These are phyloP conservation scores for Boeremia lycopersici DNA, from an alignment of 2,329 filamentous ascomycete genomes.

Conservation along the genomic window DNA sequence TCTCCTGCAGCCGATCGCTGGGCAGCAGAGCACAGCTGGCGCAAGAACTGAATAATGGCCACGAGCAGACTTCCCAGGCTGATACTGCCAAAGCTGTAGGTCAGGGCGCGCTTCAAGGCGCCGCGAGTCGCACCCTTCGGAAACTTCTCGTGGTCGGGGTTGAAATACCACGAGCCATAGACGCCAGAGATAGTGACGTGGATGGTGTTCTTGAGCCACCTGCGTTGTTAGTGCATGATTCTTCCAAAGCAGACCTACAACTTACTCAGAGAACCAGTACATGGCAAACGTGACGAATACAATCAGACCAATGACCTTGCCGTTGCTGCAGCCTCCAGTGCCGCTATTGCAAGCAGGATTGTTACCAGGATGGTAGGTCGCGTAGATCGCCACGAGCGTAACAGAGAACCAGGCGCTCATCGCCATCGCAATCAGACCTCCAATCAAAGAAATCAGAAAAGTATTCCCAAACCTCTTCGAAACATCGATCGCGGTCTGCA, in stretches of 20 bases:
- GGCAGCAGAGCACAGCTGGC: constrained; percentile 82
- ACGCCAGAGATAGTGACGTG: constrained; percentile 87
- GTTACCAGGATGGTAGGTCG: constrained; percentile 74
- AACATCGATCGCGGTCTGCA: constrained; percentile 83
- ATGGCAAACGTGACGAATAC: constrained; percentile 89
- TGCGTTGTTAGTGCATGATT: constrained; percentile 38
- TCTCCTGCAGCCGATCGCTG: constrained; percentile 67
- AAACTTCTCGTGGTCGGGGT: constrained; percentile 52
- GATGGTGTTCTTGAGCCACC: constrained; percentile 88
- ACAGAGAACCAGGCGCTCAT: constrained; percentile 86
- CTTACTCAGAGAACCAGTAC: constrained; percentile 85
- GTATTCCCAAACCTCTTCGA: constrained; percentile 84
- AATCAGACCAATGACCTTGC: constrained; percentile 81
- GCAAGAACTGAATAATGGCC: constrained; percentile 83
- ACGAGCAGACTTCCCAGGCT: constrained; percentile 84
- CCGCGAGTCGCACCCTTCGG: constrained; percentile 81
- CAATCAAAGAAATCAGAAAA: constrained; percentile 82
- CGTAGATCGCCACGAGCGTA: constrained; percentile 85
- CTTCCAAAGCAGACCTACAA: background rate
- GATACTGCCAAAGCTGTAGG: constrained; percentile 92
- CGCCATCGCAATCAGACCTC: constrained; percentile 75
- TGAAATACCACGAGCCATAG: constrained; percentile 88
- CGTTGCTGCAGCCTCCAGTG: constrained; percentile 70
- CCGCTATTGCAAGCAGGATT: constrained; percentile 62
- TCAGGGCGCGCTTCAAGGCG: constrained; percentile 80